phyloP scores from a whole-genome alignment of 176 grass and related monocot genomes.

The Juncus effusus region DNA sequence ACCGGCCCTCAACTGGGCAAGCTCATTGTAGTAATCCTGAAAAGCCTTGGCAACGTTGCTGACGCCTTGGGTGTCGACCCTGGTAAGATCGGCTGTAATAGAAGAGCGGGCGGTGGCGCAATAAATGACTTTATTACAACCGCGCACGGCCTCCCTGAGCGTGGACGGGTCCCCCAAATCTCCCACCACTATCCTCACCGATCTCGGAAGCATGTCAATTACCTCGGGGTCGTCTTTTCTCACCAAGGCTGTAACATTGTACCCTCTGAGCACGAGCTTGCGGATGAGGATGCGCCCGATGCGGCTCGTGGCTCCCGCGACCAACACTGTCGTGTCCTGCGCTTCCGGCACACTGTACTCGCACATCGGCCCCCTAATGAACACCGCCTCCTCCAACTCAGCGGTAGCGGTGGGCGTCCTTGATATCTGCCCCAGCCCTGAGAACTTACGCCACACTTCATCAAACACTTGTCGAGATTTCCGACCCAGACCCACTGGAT shows the following conservation, averaged over 20 bases:
- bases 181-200: conserved; percentile 66
- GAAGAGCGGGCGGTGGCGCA: conserved; percentile 87
- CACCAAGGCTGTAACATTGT: conserved; percentile 96
- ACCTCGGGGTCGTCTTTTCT: conserved; percentile 83
- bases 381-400: conserved; percentile 53
- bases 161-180: conserved; percentile 83
- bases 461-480: conserved; percentile 87
- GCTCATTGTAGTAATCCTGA: conserved; percentile 91
- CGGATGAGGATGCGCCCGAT: conserved; percentile 90
- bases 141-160: conserved; percentile 56
- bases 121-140: conserved; percentile 96
- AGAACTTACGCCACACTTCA: conserved; percentile 99
- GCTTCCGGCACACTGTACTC: conserved; percentile 89
- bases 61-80: conserved; percentile 91
- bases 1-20: conserved; percentile 90
- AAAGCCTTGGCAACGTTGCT: conserved; percentile 82
- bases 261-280: conserved; percentile 94
- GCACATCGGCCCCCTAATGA: conserved; percentile 77
- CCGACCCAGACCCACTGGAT: conserved; percentile 79
- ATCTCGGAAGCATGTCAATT: conserved; percentile 87
- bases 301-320: conserved; percentile 80
- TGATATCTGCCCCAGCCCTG: conserved; percentile 89
- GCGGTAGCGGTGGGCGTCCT: conserved; percentile 48
- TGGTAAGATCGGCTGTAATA: conserved; percentile 91
- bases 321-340: conserved; percentile 88